Percentiles rank a stretch among this genome's conserved stretches.
Evolutionary conservation across 768 basidiomycete genomes (phyloP).

Genomic region (Serendipita indica): DNA sequence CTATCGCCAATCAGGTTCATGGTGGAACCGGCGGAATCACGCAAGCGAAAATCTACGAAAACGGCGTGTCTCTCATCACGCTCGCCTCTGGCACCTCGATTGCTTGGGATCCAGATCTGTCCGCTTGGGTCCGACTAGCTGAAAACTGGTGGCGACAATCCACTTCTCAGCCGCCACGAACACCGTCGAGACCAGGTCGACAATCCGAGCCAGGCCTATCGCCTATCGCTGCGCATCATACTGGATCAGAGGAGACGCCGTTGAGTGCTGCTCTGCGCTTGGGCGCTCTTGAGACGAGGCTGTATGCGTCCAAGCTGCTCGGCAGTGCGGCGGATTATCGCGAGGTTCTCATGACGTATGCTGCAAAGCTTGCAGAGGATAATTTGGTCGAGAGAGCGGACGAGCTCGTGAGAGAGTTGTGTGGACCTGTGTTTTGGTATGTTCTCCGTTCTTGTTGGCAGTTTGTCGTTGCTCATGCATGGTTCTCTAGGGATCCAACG

Average conservation of each 20-base stretch:
- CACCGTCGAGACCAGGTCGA: conserved; percentile 25
- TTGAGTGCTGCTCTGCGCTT: conserved; percentile 74
- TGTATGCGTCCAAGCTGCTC: conserved; percentile 57
- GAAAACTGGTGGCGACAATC: conserved; percentile 79
- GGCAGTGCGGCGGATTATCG: conserved; percentile 81
- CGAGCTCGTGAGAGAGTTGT: conserved; percentile 78
- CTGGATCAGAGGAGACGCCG: conserved; percentile 26
- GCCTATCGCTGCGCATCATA: background rate
- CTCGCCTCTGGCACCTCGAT: conserved; percentile 66
- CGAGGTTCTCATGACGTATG: conserved; percentile 56
- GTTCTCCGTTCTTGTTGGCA: conserved; percentile 21
- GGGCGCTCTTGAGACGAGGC: conserved; percentile 72
- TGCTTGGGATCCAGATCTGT: conserved; percentile 57
- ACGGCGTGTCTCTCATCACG: conserved; percentile 64
- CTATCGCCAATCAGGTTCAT: conserved; percentile 44
- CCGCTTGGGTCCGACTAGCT: conserved; percentile 58
- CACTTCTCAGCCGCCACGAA: conserved; percentile 23
- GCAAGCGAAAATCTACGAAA: conserved; percentile 53
- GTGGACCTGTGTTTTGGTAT: conserved; percentile 82
- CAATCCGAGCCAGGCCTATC: conserved; percentile 30
- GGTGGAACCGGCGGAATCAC: conserved; percentile 44
- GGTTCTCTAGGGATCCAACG: conserved; percentile 12
- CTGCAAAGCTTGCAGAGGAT: conserved; percentile 77
- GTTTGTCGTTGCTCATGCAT: conserved; percentile 4
- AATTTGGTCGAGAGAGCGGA: conserved; percentile 79